Evolutionary conservation across 2,329 filamentous ascomycete genomes (phyloP).

Genomic region (Xylariaceae sp.): DNA sequence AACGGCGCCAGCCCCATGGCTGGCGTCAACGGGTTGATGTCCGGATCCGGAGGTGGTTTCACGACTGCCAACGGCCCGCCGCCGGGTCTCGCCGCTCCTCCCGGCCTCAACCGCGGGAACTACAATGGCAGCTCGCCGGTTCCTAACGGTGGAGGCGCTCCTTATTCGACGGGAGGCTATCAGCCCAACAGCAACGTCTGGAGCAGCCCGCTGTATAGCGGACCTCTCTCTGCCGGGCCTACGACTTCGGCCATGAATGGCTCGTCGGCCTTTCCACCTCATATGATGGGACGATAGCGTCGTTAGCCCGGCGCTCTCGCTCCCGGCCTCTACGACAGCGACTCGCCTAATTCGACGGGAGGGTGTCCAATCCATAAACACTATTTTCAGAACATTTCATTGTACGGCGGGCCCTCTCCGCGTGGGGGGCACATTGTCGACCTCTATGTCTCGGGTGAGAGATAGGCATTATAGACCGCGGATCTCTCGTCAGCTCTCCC

Average conservation of each 20-base stretch:
- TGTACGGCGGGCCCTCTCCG: no score
- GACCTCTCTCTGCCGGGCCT: slow-evolving; percentile 15
- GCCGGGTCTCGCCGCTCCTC: slow-evolving; percentile 70
- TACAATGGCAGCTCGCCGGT: slow-evolving; percentile 15
- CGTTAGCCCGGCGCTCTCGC: no score
- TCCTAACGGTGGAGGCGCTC: slow-evolving; percentile 13
- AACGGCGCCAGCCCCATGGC: slow-evolving; percentile 34
- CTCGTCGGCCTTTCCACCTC: slow-evolving; percentile 15
- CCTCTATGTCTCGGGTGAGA: no score
- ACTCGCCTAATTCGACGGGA: no score
- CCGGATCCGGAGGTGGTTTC: slow-evolving; percentile 50
- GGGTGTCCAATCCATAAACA: no score
- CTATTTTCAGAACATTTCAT: no score
- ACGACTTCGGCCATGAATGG: slow-evolving; percentile 17
- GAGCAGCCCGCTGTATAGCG: slow-evolving; percentile 16
- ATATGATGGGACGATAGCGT: slow-evolving; percentile 21
- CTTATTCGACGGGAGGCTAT: slow-evolving; percentile 17
- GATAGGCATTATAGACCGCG: no score
- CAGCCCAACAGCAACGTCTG: slow-evolving; percentile 16
- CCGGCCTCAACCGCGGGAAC: slow-evolving; percentile 45
- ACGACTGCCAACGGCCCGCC: slow-evolving; percentile 68
- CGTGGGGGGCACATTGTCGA: no score
- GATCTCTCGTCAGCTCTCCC: no score
- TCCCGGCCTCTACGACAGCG: no score
- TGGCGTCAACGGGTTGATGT: slow-evolving; percentile 52